These are phyloP conservation scores for Mycena galopus DNA, from an alignment of 768 basidiomycete species.

Conservation along the genomic window DNA sequence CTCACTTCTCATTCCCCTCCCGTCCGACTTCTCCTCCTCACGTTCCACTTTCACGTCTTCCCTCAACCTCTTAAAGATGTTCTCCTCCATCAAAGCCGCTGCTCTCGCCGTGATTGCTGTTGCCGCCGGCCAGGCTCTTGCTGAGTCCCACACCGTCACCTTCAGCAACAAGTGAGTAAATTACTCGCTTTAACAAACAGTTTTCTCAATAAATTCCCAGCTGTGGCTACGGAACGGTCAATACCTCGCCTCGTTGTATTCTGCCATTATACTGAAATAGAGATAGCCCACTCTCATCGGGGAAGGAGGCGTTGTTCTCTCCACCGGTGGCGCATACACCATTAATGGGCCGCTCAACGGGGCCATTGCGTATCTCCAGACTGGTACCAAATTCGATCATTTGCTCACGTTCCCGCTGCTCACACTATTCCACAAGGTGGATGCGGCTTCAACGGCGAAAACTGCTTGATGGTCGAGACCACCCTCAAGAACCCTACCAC, in stretches of 20 bases:
- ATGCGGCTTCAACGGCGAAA: constrained; percentile 53
- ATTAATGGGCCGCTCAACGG: constrained; percentile 42
- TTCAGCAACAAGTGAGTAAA: not conserved
- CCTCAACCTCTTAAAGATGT: constrained; percentile 8
- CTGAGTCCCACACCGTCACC: constrained; percentile 16
- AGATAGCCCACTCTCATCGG: constrained; percentile 37
- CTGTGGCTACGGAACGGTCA: constrained; percentile 31
- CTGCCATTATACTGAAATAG: not conserved
- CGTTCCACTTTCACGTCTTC: constrained; percentile 7
- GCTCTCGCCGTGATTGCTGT: constrained; percentile 8
- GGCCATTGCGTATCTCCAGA: constrained; percentile 48
- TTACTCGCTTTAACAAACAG: not conserved
- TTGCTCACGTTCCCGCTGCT: constrained; percentile 2
- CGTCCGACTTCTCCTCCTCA: not conserved
- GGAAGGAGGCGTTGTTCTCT: constrained; percentile 41
- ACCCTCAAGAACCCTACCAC: constrained; percentile 49
- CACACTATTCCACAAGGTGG: constrained; percentile 35
- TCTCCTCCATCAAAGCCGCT: constrained; percentile 9
- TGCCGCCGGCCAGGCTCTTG: constrained; percentile 4
- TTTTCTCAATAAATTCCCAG: constrained; percentile 3
- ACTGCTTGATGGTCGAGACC: constrained; percentile 50
- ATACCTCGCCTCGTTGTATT: not conserved
- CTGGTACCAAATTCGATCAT: not conserved
- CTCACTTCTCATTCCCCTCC: too few species aligned
- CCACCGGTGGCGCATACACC: constrained; percentile 45